These are phyloP conservation scores for Alternaria triticina DNA, from an alignment of 2,329 filamentous ascomycete genomes.

Conservation along the genomic window DNA sequence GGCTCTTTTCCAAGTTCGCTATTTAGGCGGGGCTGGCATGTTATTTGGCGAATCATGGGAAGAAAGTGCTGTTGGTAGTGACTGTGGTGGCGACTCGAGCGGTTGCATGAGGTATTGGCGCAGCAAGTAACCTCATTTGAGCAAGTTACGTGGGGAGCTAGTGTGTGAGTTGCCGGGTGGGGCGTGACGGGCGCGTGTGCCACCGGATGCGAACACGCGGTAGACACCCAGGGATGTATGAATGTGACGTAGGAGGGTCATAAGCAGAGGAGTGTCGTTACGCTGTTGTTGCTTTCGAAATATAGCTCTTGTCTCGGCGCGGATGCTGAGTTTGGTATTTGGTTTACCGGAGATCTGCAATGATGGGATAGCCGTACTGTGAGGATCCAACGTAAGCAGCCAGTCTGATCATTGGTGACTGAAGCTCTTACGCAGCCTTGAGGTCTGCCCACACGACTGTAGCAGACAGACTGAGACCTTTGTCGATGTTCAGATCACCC, in stretches of 20 bases:
- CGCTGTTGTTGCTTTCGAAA: not conserved
- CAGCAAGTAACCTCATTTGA: slow-evolving; percentile 24
- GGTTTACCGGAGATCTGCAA: not conserved
- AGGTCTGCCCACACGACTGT: not conserved
- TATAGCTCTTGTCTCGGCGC: not conserved
- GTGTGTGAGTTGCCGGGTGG: slow-evolving; percentile 9
- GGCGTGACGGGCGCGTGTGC: slow-evolving; percentile 4
- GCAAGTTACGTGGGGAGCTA: slow-evolving; percentile 33
- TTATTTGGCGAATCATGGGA: slow-evolving; percentile 10
- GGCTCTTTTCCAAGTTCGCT: not conserved
- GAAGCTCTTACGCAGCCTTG: not conserved
- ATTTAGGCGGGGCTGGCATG: slow-evolving; percentile 12
- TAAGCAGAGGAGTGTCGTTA: not conserved
- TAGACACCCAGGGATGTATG: not conserved
- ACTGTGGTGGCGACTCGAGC: slow-evolving; percentile 15
- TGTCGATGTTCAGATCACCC: slow-evolving; percentile 27
- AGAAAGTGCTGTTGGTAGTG: not conserved
- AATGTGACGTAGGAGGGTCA: not conserved
- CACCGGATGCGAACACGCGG: not conserved
- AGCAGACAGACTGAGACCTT: not conserved
- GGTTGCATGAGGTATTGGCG: slow-evolving; percentile 9
- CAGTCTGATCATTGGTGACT: not conserved
- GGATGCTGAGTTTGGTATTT: not conserved
- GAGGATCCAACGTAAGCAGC: not conserved
- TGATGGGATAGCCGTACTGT: not conserved